Evolutionary conservation across 2,329 filamentous ascomycete species (phyloP), one percentile per base, ranked within the genome.

Genomic region (Penicillium olsonii): DNA sequence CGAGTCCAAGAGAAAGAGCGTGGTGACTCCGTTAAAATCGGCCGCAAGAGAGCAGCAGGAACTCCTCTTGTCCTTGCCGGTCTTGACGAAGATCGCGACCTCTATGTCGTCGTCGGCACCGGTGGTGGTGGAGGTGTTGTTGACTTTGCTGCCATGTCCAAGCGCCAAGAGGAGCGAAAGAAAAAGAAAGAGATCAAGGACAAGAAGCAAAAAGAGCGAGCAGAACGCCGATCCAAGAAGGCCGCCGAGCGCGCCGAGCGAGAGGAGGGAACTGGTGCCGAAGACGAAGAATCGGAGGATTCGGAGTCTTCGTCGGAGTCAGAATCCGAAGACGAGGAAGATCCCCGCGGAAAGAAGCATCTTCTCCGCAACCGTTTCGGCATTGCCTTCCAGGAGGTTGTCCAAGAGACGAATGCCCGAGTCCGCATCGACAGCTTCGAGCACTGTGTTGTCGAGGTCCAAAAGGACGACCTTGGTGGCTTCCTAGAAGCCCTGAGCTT

Each of bases 381-480:
- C 7, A 91, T 87, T 62, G 92, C 94, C 3, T 99, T 99, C 70
- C 91, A 96, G 68, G 91, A 96, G 65, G 94, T 97, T 0, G 88
- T 96, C 2, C 83, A 87, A 43, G 90, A 96, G 76, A 97, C 92
- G 14, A 94, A 87, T 51, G 90, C 92, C 0, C 77, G 92, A 14
- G 91, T 97, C 17, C 79, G 91, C 52, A 95, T 96, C 66, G 94
- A 99, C 72, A 95, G 89, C 69, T 99, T 99, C 65, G 94, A 99
- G 72, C 90, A 96, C 69, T 95, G 90, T 64, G 94, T 97, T 7
- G 92, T 97, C 39, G 94, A 99, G 69, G 92, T 99, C n/a, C 87
- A 87, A 73, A 96, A 96, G 76, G 94, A 97, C 67, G 94, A 97
- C 71, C 75, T 99, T 22, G 84, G 85, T 14, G 90, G 87, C 0